A percentile compares a stretch with the other conserved stretches of the same genome.
Conservation (phyloP, 495 filamentous ascomycete genomes). For the Tuber aestivum region DNA sequence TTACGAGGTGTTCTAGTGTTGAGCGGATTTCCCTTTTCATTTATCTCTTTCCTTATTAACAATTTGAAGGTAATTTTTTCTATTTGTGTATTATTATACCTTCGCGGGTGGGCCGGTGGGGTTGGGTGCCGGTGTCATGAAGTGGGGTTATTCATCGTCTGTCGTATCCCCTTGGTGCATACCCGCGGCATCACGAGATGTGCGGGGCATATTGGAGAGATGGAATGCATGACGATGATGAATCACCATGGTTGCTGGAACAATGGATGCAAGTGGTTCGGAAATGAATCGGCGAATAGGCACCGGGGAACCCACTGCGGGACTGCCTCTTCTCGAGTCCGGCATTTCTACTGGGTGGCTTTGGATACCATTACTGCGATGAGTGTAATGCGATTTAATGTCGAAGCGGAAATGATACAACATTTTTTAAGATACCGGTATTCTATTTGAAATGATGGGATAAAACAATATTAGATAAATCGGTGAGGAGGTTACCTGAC, state of each 20-base stretch:
- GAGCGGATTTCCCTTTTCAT: neutral
- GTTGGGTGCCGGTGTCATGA: neutral
- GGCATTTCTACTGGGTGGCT: neutral
- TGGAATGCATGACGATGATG: neutral
- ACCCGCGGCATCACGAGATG: slow-evolving; percentile 1
- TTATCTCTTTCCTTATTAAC: neutral
- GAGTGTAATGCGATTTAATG: neutral
- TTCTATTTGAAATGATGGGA: neutral
- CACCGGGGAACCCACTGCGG: neutral
- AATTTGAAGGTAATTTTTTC: neutral
- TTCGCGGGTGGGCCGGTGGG: neutral
- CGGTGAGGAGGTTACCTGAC: neutral
- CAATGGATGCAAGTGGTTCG: neutral
- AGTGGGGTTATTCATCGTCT: neutral
- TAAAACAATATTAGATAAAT: neutral
- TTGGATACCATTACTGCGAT: neutral
- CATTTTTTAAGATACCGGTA: neutral
- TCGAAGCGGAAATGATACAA: neutral
- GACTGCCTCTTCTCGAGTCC: neutral
- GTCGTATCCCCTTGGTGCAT: neutral
- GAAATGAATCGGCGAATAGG: neutral
- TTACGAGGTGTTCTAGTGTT: neutral
- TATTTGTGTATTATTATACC: neutral
- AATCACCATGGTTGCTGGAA: neutral
- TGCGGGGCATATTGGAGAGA: slow-evolving; percentile 1